Conservation (phyloP, 495 filamentous ascomycete species). For the Mycothermus thermophilus region DNA sequence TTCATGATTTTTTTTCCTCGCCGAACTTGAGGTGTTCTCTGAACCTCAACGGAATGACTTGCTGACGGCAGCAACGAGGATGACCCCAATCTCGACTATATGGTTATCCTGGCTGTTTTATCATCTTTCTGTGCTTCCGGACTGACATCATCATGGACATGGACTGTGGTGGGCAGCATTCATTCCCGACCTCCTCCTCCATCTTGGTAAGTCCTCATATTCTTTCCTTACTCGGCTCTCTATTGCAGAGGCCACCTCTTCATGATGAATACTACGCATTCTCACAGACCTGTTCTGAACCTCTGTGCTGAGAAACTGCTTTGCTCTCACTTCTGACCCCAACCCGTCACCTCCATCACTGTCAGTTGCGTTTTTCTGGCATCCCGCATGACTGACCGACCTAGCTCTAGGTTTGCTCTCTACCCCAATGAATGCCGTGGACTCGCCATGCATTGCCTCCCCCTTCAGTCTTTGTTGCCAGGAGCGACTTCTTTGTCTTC, state of each 20-base stretch:
- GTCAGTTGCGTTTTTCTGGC: background rate
- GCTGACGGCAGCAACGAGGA: too few species aligned
- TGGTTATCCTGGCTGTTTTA: too few species aligned
- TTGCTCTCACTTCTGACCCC: slow-evolving; percentile 22
- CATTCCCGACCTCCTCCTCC: background rate
- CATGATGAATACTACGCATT: slow-evolving; percentile 36
- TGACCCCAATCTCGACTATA: too few species aligned
- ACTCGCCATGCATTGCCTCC: background rate
- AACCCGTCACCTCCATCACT: background rate
- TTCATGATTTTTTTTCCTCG: too few species aligned
- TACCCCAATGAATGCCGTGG: background rate
- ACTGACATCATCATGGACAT: too few species aligned
- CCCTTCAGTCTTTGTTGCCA: slow-evolving; percentile 1
- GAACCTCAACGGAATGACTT: too few species aligned
- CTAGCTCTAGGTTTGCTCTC: background rate
- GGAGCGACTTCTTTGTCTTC: slow-evolving; percentile 1
- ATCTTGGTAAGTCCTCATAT: too few species aligned
- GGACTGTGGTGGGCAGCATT: too few species aligned
- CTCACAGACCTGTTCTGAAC: slow-evolving; percentile 49
- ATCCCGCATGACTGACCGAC: background rate
- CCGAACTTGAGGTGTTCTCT: too few species aligned
- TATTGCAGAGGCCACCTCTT: too few species aligned
- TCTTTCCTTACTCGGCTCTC: too few species aligned
- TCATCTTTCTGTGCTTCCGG: too few species aligned
- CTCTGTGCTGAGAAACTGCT: slow-evolving; percentile 35